Conservation (phyloP, 306 rosid genomes). For the Castanospermum australe region DNA sequence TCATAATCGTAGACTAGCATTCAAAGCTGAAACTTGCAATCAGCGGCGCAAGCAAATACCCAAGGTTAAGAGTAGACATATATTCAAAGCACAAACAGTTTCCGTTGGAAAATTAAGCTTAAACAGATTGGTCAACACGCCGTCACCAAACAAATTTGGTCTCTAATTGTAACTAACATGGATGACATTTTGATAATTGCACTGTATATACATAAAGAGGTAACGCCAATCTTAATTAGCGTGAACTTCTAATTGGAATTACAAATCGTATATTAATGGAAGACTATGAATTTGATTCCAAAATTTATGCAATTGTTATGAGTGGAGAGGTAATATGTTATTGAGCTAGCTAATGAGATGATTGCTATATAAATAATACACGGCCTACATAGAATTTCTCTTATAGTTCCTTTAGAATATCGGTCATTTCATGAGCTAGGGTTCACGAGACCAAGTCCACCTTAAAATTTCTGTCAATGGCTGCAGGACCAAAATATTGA, state of each 20-base stretch:
- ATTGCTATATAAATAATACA: neutral
- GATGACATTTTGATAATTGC: slow-evolving; percentile 28
- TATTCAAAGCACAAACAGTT: neutral
- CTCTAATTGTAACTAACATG: slow-evolving; percentile 9
- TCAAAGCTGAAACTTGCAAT: neutral
- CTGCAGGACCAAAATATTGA: neutral
- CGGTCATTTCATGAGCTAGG: neutral
- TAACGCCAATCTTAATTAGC: too few relatives aligned
- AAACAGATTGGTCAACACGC: slow-evolving; percentile 28
- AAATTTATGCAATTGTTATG: too few relatives aligned
- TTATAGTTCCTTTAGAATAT: neutral
- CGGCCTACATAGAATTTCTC: neutral
- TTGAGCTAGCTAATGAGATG: neutral
- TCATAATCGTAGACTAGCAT: neutral
- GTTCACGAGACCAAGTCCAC: neutral
- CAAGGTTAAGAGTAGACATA: neutral
- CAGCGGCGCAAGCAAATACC: neutral
- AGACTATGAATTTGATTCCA: too few relatives aligned
- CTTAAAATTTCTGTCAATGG: neutral
- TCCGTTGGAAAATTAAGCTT: neutral
- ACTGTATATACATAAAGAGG: too few relatives aligned
- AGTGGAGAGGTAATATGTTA: too few relatives aligned
- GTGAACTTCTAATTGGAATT: too few relatives aligned
- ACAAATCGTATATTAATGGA: too few relatives aligned
- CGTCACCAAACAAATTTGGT: slow-evolving; percentile 29